phyloP scores from a whole-genome alignment of 495 filamentous ascomycete species.

The Penicillium lividum region DNA sequence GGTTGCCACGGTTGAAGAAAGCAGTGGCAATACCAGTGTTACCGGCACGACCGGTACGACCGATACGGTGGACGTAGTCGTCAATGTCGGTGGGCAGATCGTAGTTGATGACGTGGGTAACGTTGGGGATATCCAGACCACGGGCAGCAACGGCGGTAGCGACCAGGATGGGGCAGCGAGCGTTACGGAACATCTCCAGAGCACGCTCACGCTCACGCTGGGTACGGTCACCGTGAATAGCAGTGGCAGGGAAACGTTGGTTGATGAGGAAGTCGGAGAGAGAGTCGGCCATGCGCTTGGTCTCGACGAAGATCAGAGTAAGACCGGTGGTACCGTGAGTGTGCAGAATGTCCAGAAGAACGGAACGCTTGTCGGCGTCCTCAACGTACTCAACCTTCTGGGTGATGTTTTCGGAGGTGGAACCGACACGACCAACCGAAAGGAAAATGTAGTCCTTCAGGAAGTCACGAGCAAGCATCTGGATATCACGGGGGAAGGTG shows the following conservation, averaged over 20 bases:
- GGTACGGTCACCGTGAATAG: constrained; percentile 97
- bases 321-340: constrained; percentile 82
- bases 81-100: constrained; percentile 98
- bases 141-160: constrained; percentile 97
- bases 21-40: constrained; percentile 98
- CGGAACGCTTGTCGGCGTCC: constrained; percentile 95
- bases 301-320: constrained; percentile 97
- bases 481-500: constrained; percentile 97
- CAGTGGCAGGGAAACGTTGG: constrained; percentile 96
- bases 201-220: constrained; percentile 99
- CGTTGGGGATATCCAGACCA: constrained; percentile 95
- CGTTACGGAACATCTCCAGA: constrained; percentile 94
- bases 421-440: constrained; percentile 97
- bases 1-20: constrained; percentile 99
- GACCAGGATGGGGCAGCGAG: constrained; percentile 91
- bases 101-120: constrained; percentile 98
- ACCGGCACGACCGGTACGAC: constrained; percentile 98
- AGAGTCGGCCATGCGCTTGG: constrained; percentile 98
- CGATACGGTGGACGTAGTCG: constrained; percentile 98
- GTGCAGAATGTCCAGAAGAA: constrained; percentile 94
- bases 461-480: constrained; percentile 98
- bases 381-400: constrained; percentile 99
- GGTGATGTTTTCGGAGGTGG: constrained; percentile 99
- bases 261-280: constrained; percentile 97
- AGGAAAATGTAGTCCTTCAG: constrained; percentile 98